These are phyloP conservation scores for Chalaropsis ovoidea DNA, from an alignment of 2,329 filamentous ascomycete species.

Conservation along the genomic window DNA sequence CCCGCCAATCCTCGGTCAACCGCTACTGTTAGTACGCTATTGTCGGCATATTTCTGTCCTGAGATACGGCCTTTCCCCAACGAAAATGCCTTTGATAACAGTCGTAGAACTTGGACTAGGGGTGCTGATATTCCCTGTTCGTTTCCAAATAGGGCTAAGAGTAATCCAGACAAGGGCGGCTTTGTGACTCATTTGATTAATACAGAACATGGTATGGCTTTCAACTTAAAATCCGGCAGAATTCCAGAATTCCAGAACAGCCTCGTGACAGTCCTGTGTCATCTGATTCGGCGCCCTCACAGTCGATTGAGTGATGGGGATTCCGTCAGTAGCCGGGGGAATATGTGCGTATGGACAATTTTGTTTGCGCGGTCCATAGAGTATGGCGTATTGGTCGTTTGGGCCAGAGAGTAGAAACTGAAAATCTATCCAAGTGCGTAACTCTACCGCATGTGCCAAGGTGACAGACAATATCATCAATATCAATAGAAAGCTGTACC, in stretches of 20 bases:
- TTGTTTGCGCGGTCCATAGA: too few relatives aligned
- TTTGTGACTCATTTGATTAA: not conserved
- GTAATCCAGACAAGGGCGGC: not conserved
- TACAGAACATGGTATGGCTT: not conserved
- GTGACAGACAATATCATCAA: too few relatives aligned
- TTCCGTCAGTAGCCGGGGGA: too few relatives aligned
- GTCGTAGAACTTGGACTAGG: not conserved
- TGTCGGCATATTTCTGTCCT: too few relatives aligned
- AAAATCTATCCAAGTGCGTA: too few relatives aligned
- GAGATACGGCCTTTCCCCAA: not conserved
- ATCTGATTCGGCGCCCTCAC: not conserved
- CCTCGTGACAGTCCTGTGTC: constrained; percentile 1
- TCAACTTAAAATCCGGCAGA: not conserved
- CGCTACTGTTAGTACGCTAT: too few relatives aligned
- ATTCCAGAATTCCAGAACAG: not conserved
- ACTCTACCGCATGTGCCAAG: too few relatives aligned
- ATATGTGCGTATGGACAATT: too few relatives aligned
- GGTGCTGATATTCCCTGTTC: not conserved
- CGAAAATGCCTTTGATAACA: not conserved
- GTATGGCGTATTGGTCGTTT: too few relatives aligned
- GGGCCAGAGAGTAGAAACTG: too few relatives aligned
- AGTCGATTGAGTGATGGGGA: not conserved
- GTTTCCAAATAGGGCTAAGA: constrained; percentile 3
- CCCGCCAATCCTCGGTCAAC: too few relatives aligned
- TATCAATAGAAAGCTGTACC: too few relatives aligned